A percentile compares a stretch with the other conserved stretches of the same genome.
These are phyloP conservation scores for Psilocybe cubensis DNA, from an alignment of 768 basidiomycete genomes.

Conservation along the genomic window DNA sequence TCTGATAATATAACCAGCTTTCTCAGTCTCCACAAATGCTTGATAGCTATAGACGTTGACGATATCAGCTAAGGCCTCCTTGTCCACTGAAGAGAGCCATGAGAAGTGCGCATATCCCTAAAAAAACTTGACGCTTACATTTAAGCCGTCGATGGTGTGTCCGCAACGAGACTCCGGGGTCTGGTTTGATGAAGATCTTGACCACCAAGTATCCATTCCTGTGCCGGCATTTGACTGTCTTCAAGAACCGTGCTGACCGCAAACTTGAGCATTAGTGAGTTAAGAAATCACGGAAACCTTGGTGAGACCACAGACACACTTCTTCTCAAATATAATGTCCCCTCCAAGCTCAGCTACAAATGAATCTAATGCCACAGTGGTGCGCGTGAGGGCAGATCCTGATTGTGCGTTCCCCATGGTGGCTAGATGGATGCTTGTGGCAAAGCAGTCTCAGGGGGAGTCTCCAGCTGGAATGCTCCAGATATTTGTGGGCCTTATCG, in stretches of 20 bases:
- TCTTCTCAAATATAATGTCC: conserved; percentile 91
- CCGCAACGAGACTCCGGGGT: conserved; percentile 79
- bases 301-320: conserved; percentile 48
- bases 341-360: conserved; percentile 87
- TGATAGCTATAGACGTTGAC: conserved; percentile 91
- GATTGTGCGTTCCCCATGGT: conserved; percentile 85
- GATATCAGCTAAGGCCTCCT: conserved; percentile 82
- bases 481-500: neutral
- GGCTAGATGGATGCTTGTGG: neutral
- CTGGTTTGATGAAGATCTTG: conserved; percentile 96
- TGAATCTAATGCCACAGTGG: conserved; percentile 83
- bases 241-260: conserved; percentile 62
- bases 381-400: conserved; percentile 69
- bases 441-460: neutral
- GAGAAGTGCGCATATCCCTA: neutral
- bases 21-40: conserved; percentile 90
- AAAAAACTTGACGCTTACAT: conserved; percentile 42
- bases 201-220: conserved; percentile 82
- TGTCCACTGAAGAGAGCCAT: conserved; percentile 62
- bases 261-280: conserved; percentile 42
- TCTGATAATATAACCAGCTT: conserved; percentile 91
- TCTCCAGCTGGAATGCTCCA: neutral
- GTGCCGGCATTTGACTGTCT: conserved; percentile 90
- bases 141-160: conserved; percentile 80
- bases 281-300: neutral